Percentiles rank a stretch among this genome's conserved stretches.
Conservation (phyloP, 306 rosid genomes). For the Dalbergia cultrata region DNA sequence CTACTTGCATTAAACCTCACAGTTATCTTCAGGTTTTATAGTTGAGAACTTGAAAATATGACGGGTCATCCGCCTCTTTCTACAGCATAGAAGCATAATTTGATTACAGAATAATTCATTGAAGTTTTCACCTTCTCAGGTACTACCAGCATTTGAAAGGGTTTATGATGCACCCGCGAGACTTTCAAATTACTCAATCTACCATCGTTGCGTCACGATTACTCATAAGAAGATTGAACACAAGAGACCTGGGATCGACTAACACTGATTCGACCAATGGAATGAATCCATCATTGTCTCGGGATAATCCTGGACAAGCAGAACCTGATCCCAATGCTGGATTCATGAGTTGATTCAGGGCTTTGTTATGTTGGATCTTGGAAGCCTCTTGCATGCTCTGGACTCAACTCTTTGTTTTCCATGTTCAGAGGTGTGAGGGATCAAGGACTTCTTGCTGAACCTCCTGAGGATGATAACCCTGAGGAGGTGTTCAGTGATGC, state of each 20-base stretch:
- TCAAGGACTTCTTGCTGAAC: constrained; percentile 56
- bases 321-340: constrained; percentile 61
- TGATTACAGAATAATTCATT: not conserved
- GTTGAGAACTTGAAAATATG: too few relatives aligned
- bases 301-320: constrained; percentile 28
- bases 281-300: too few relatives aligned
- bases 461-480: constrained; percentile 44
- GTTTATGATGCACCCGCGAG: constrained; percentile 75
- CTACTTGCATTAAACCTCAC: too few relatives aligned
- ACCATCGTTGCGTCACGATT: constrained; percentile 92
- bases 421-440: constrained; percentile 68
- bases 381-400: constrained; percentile 70
- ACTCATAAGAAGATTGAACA: constrained; percentile 87
- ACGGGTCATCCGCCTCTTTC: too few relatives aligned
- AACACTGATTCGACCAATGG: constrained; percentile 34
- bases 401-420: constrained; percentile 66
- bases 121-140: constrained; percentile 53
- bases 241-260: constrained; percentile 55
- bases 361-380: constrained; percentile 66
- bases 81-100: too few relatives aligned
- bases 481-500: not conserved
- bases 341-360: constrained; percentile 59
- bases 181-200: constrained; percentile 92
- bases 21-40: too few relatives aligned
- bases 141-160: constrained; percentile 89